A percentile compares a stretch with the other conserved stretches of the same genome.
Evolutionary conservation across 139 green algal species (phyloP).

Genomic region (Tetraselmis chui): DNA sequence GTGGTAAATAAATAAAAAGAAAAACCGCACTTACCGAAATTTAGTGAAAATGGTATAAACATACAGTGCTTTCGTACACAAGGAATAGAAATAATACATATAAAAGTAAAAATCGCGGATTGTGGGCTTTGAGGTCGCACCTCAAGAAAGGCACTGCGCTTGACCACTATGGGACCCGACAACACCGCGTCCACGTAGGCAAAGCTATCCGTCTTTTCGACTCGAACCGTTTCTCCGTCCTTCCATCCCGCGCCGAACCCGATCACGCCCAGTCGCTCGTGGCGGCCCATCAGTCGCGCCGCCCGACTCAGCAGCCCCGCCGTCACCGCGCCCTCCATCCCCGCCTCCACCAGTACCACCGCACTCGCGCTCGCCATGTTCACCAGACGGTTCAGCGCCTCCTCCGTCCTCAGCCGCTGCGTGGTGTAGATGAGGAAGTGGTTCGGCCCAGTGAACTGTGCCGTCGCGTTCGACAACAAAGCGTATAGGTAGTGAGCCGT

Average conservation of each 20-base stretch:
- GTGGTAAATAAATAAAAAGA: too few relatives aligned
- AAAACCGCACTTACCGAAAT: too few relatives aligned
- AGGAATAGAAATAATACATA: too few relatives aligned
- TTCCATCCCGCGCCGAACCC: neutral
- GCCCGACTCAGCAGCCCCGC: neutral
- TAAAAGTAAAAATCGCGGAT: too few relatives aligned
- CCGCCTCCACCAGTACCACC: constrained; percentile 3
- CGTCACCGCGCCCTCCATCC: neutral
- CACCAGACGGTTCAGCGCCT: constrained; percentile 5
- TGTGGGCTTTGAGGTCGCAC: neutral
- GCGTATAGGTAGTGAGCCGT: too few relatives aligned
- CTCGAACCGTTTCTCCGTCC: neutral
- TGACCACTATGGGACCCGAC: neutral
- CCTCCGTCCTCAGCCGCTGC: neutral
- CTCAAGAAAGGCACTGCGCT: constrained; percentile 1
- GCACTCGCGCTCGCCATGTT: constrained; percentile 1
- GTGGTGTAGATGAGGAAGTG: constrained; percentile 10
- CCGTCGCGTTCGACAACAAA: neutral
- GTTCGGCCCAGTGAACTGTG: neutral
- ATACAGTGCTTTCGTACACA: too few relatives aligned
- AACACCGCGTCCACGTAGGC: neutral
- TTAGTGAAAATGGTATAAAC: too few relatives aligned
- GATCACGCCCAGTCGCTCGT: neutral
- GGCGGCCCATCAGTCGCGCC: neutral
- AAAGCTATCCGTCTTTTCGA: neutral